Conservation (phyloP, 2,329 filamentous ascomycete species). For the Atkinsonella texensis region DNA sequence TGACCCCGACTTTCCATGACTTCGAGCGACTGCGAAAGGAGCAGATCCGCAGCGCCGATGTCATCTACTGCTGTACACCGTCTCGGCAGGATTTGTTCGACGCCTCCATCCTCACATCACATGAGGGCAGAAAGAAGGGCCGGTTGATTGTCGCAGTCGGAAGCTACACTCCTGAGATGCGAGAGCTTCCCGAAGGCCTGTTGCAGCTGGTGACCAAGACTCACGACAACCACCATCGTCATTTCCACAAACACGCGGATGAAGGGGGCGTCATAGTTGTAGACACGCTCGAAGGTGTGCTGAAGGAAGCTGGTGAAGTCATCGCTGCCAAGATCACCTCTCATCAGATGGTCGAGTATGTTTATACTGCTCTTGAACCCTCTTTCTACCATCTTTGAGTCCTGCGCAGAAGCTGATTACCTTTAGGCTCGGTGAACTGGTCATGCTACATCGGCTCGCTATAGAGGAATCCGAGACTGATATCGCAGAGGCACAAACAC, state of each 20-base stretch:
- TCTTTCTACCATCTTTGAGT: conserved; percentile 5
- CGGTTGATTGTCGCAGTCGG: conserved; percentile 63
- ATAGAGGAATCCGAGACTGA: conserved; percentile 27
- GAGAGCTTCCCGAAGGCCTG: conserved; percentile 69
- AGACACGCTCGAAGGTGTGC: conserved; percentile 64
- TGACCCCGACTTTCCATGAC: conserved; percentile 61
- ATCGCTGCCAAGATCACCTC: conserved; percentile 64
- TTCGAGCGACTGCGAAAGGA: conserved; percentile 54
- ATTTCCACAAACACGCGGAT: conserved; percentile 54
- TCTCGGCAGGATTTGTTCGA: conserved; percentile 66
- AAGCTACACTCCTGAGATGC: conserved; percentile 59
- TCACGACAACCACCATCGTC: conserved; percentile 34
- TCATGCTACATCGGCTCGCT: conserved; percentile 41
- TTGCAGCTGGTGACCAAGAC: conserved; percentile 47
- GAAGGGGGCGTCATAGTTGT: conserved; percentile 59
- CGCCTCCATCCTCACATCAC: conserved; percentile 54
- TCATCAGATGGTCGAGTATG: conserved; percentile 67
- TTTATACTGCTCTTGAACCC: conserved; percentile 7
- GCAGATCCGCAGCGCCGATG: conserved; percentile 60
- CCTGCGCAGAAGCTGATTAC: neutral
- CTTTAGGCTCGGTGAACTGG: conserved; percentile 61
- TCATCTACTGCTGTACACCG: conserved; percentile 83
- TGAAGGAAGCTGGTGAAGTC: conserved; percentile 79
- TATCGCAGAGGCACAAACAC: conserved; percentile 17
- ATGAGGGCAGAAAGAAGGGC: conserved; percentile 57